A percentile compares a stretch with the other conserved stretches of the same genome.
Evolutionary conservation across 345 rosid genomes (phyloP).

Genomic region (Draba incana): DNA sequence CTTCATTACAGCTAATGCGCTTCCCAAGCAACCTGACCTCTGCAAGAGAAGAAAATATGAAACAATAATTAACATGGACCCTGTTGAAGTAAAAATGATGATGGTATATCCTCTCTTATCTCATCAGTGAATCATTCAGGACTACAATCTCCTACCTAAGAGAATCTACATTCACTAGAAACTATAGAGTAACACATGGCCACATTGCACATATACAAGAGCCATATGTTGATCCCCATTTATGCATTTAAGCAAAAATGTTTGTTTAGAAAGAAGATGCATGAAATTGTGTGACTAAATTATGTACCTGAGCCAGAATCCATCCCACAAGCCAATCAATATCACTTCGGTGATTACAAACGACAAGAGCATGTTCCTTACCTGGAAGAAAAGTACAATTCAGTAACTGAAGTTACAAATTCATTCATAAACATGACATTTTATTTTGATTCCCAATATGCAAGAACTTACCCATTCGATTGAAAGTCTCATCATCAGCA

Average conservation of each 20-base stretch:
- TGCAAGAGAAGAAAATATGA: slow-evolving; percentile 44
- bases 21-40: slow-evolving; percentile 96
- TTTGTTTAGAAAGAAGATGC: neutral
- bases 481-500: slow-evolving; percentile 71
- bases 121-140: slow-evolving; percentile 10
- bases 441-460: neutral
- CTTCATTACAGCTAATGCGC: slow-evolving; percentile 93
- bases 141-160: slow-evolving; percentile 7
- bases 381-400: slow-evolving; percentile 51
- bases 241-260: slow-evolving; percentile 5
- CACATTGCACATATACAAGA: neutral
- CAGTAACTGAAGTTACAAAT: slow-evolving; percentile 12
- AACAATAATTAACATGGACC: slow-evolving; percentile 26
- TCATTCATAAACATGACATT: neutral
- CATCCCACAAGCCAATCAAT: slow-evolving; percentile 99
- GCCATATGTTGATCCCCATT: slow-evolving; percentile 16
- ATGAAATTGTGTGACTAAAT: slow-evolving; percentile 1
- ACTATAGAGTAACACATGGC: slow-evolving; percentile 4
- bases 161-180: slow-evolving; percentile 17
- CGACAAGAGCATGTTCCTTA: slow-evolving; percentile 84
- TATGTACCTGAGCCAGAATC: slow-evolving; percentile 85
- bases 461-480: slow-evolving; percentile 65
- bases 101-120: slow-evolving; percentile 19
- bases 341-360: slow-evolving; percentile 87
- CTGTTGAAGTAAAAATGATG: neutral